Percentiles rank a stretch among this genome's conserved stretches.
These are phyloP conservation scores for Entophlyctis luteolus DNA, from an alignment of 192 early-diverging fungal species.

Conservation along the genomic window DNA sequence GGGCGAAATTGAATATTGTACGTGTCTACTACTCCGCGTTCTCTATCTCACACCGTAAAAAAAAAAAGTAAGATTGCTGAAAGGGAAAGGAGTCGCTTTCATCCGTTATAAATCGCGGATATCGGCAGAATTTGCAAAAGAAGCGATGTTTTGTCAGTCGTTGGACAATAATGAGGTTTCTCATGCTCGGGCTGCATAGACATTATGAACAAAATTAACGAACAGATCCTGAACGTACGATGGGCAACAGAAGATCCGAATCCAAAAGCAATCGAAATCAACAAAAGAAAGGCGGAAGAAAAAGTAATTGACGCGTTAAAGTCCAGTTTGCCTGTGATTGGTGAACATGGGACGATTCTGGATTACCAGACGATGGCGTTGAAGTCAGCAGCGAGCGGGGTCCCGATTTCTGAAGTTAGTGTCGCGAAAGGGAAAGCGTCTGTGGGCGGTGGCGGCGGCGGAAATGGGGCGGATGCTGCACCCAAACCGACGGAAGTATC, in stretches of 20 bases:
- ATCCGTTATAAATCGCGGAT: conserved; percentile 67
- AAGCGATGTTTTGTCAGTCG: conserved; percentile 80
- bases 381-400: background rate
- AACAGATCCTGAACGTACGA: conserved; percentile 58
- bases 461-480: background rate
- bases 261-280: conserved; percentile 48
- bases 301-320: conserved; percentile 52
- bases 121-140: conserved; percentile 84
- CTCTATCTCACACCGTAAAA: background rate
- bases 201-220: background rate
- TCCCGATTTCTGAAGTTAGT: background rate
- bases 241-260: conserved; percentile 86
- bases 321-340: conserved; percentile 55
- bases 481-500: background rate
- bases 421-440: background rate
- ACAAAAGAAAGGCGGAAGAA: conserved; percentile 60
- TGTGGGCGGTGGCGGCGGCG: background rate
- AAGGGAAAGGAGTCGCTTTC: conserved; percentile 74
- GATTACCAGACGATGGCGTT: conserved; percentile 47
- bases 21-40: conserved; percentile 8
- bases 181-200: background rate
- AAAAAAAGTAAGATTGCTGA: conserved; percentile 63
- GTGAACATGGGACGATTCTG: conserved; percentile 48
- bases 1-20: conserved; percentile 74
- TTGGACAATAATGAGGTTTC: conserved; percentile 71